phyloP scores from a whole-genome alignment of 352 stramenopile species.

The Nothophytophthora sp. region DNA sequence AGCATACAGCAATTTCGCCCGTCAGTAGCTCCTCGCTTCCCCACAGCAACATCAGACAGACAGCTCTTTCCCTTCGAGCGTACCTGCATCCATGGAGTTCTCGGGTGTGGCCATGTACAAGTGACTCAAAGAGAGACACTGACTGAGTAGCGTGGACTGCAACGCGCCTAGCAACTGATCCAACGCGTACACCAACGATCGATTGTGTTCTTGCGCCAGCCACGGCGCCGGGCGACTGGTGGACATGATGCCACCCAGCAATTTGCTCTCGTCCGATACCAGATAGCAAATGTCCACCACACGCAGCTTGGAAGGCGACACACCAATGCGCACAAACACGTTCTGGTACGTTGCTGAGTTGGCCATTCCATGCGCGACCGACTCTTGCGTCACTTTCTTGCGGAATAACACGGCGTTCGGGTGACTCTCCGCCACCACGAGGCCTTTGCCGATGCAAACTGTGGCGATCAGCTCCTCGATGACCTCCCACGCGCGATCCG shows the following conservation, averaged over 20 bases:
- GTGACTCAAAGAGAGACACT: conserved; percentile 68
- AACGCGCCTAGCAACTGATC: conserved; percentile 71
- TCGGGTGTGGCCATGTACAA: conserved; percentile 79
- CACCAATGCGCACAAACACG: conserved; percentile 69
- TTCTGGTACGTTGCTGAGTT: conserved; percentile 71
- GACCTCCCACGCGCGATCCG: conserved; percentile 69
- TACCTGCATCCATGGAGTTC: conserved; percentile 65
- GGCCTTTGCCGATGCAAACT: conserved; percentile 74
- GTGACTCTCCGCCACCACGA: conserved; percentile 60
- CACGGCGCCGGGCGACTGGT: conserved; percentile 37
- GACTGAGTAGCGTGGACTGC: conserved; percentile 66
- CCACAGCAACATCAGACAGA: too few species aligned
- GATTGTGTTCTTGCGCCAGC: conserved; percentile 33
- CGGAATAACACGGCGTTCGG: conserved; percentile 67
- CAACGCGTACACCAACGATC: conserved; percentile 51
- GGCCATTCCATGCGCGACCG: conserved; percentile 64
- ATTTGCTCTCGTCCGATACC: conserved; percentile 63
- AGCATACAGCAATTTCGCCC: background rate
- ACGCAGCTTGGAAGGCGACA: conserved; percentile 77
- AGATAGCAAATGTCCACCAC: conserved; percentile 70
- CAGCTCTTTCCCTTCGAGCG: too few species aligned
- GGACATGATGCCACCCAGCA: conserved; percentile 61
- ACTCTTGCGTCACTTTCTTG: conserved; percentile 64
- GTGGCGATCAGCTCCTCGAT: conserved; percentile 83
- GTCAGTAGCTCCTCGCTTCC: too few species aligned